Evolutionary conservation across 805 yeast genomes (phyloP), one percentile per base, ranked within the genome.

Genomic region (Candida ficus): DNA sequence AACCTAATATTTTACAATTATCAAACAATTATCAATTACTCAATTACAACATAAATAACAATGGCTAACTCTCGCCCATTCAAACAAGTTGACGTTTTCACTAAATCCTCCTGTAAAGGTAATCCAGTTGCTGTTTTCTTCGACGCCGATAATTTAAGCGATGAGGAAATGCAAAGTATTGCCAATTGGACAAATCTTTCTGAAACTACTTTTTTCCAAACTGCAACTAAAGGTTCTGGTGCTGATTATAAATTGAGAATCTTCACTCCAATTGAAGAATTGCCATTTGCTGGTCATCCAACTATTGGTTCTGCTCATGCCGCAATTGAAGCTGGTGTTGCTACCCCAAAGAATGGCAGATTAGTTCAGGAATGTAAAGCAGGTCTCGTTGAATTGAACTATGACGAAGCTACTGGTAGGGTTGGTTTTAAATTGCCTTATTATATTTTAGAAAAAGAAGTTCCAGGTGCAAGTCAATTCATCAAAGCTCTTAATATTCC

Each of bases 271-370:
- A 45, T 30, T 3, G 30, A 33, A 3, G 83, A 78, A 48, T 51
- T 78, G 19, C 79, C 80, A 7, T 78, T 77, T 61, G 83, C 84
- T 2, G 83, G 84, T 6, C 83, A 78, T 48, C 84, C 83, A 4
- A 77, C 80, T 0, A 48, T 77, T 25, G 83, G 83, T 4, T 60
- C 77, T 1, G 66, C 71, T 34, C 61, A 56, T 49, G 77, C 78
- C 1, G 60, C 63, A n/a, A 38, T 71, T 17, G 72, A 73, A 44
- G 58, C 61, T 3, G 62, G 63, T 1, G 18, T 59, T 16, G 57
- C 65, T 5, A 45, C 28, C 4, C 35, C 42, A 5, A 27, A 46
- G 11, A 56, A 52, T 11, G 60, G 62, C 3, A 53, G 43, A 23
- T 31, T 70, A 5, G 40, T 56, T 19, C 78, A 73, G 52, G 70